Base-by-base conservation (phyloP, 768 basidiomycete species). In the Leccinellum albellum region DNA sequence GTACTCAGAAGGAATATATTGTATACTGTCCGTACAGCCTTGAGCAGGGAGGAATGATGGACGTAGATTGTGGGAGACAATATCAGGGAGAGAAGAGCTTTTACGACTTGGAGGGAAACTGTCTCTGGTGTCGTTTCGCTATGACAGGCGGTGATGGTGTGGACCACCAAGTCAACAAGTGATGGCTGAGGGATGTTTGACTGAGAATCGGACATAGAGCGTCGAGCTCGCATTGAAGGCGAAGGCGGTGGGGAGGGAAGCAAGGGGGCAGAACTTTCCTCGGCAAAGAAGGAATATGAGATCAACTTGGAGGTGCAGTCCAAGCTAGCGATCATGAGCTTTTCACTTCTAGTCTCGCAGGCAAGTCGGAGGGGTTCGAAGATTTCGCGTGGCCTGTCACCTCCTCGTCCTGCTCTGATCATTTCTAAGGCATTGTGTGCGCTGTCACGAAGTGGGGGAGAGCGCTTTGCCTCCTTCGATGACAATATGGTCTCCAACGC, bases 231-330 rank as follows among this genome's bases (percentile, higher is more conserved):
- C 5, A 75, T 66, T 23, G 70, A 71, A 8, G 91, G 91, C 23
- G 91, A 91, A 7, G 85, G 82, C 23, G 89, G 91, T 29, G 93
- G 91, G 2, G 93, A 92, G 4, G 83, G 79, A 50, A 88, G 63
- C 4, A 74, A 35, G 63, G 73, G 32, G 72, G 73, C 56, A 9
- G 78, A 70, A 33, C 78, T 74, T 31, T 81, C 72, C 64, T 97
- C 95, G 44, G 84, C 83, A 67, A 98, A 98, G 82, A 98, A 98
- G 24, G 93, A 94, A 73, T 98, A 93, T 7, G 94, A 95, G 60
- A 98, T 91, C 62, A 99, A 84, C 74, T 99, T 99, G 54, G 94
- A 92, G 58, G 98, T 94, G 67, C 97, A 95, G 73, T 99, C 97
- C 70, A 99, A 77, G 64, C 95, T 96, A 17, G 94, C 91, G 69